These are phyloP conservation scores for Leccinum subrobustum DNA, from an alignment of 1,284 basidiomycete genomes.

Conservation along the genomic window DNA sequence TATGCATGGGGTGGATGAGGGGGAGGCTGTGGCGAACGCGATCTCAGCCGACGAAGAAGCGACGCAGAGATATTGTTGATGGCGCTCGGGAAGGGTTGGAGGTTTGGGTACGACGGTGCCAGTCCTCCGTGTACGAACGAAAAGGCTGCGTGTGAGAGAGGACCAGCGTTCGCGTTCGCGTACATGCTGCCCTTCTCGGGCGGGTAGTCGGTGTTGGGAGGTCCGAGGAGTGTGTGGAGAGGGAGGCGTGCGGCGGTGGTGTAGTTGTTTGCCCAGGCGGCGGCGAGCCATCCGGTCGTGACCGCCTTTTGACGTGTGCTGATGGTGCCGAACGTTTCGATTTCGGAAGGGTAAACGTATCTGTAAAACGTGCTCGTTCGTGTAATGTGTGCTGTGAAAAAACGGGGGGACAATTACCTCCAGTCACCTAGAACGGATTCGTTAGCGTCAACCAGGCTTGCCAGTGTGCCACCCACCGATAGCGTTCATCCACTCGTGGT, in stretches of 20 bases:
- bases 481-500: constrained; percentile 90
- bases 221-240: constrained; percentile 66
- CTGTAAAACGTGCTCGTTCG: constrained; percentile 37
- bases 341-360: constrained; percentile 81
- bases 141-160: constrained; percentile 72
- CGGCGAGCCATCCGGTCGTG: constrained; percentile 75
- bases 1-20: constrained; percentile 83
- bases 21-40: constrained; percentile 56
- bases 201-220: constrained; percentile 70
- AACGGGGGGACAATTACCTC: constrained; percentile 50
- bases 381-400: neutral
- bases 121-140: constrained; percentile 90
- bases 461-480: constrained; percentile 51
- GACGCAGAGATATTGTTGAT: constrained; percentile 75
- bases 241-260: constrained; percentile 80
- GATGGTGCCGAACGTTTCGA: constrained; percentile 76
- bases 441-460: constrained; percentile 4
- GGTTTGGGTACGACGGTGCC: constrained; percentile 67
- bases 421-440: constrained; percentile 62
- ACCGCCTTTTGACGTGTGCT: constrained; percentile 69
- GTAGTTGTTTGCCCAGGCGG: constrained; percentile 86
- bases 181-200: constrained; percentile 36
- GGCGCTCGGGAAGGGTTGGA: constrained; percentile 76
- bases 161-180: constrained; percentile 40
- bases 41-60: constrained; percentile 64